Evolutionary conservation across 495 filamentous ascomycete genomes (phyloP).

Genomic region (Xylaria bambusicola): DNA sequence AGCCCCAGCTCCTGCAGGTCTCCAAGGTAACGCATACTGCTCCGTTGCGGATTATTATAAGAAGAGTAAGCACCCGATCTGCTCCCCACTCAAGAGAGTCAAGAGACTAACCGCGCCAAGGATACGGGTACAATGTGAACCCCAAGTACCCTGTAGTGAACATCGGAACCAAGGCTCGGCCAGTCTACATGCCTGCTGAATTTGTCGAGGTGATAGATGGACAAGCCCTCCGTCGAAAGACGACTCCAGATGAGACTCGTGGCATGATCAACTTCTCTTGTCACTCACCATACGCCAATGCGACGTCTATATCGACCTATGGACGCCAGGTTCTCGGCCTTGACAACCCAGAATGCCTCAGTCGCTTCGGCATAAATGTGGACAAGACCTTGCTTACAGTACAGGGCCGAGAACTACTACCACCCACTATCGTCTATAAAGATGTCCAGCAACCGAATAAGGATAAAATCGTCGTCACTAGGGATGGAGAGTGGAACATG

Average conservation of each 20-base stretch:
- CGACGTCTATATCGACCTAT: slow-evolving; percentile 59
- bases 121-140: slow-evolving; percentile 36
- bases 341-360: slow-evolving; percentile 25
- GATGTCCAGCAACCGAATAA: slow-evolving; percentile 14
- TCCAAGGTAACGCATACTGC: slow-evolving; percentile 27
- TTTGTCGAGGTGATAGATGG: slow-evolving; percentile 65
- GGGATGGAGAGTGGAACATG: slow-evolving; percentile 46
- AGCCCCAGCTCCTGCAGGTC: slow-evolving; percentile 22
- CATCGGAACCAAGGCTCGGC: slow-evolving; percentile 58
- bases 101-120: slow-evolving; percentile 26
- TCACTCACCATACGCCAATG: slow-evolving; percentile 65
- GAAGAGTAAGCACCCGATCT: slow-evolving; percentile 27
- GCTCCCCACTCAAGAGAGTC: not conserved
- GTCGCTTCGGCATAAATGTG: slow-evolving; percentile 58
- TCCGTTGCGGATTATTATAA: slow-evolving; percentile 38
- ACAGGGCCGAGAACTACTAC: slow-evolving; percentile 58
- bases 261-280: slow-evolving; percentile 72
- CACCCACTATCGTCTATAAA: slow-evolving; percentile 58
- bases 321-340: slow-evolving; percentile 48
- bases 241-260: slow-evolving; percentile 57
- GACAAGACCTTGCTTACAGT: slow-evolving; percentile 63
- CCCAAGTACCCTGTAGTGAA: slow-evolving; percentile 67
- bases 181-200: slow-evolving; percentile 69
- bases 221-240: slow-evolving; percentile 60
- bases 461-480: slow-evolving; percentile 4